Conservation (phyloP, 306 rosid species). For the Lithocarpus polystachyus region DNA sequence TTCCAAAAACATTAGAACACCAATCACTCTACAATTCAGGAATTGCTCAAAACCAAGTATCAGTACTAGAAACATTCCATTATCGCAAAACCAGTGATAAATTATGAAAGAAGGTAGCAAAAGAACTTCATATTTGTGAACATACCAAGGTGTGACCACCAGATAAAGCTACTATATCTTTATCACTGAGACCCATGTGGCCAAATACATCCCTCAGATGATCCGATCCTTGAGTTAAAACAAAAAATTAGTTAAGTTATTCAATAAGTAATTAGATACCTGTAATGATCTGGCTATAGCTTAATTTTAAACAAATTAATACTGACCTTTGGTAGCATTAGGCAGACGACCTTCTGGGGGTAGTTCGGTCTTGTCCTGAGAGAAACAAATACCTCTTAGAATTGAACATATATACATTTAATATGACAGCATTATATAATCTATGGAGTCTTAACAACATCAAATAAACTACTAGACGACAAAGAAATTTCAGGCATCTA, state of each 20-base stretch:
- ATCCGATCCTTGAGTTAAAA: slow-evolving; percentile 40
- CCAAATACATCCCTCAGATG: slow-evolving; percentile 65
- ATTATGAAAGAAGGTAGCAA: not conserved
- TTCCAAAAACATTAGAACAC: not conserved
- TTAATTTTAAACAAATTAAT: not conserved
- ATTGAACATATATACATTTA: not conserved
- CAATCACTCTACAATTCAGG: not conserved
- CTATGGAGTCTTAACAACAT: too few species aligned
- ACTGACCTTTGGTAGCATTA: slow-evolving; percentile 47
- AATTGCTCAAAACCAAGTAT: not conserved
- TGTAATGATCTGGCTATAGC: not conserved
- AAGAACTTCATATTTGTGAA: not conserved
- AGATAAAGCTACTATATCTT: slow-evolving; percentile 60
- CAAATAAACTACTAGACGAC: too few species aligned
- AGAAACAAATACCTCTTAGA: not conserved
- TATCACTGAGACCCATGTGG: slow-evolving; percentile 59
- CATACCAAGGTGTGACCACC: slow-evolving; percentile 74
- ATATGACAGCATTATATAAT: not conserved
- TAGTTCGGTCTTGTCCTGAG: slow-evolving; percentile 53
- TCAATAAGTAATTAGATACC: not conserved
- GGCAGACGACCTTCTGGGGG: slow-evolving; percentile 76
- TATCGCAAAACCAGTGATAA: not conserved
- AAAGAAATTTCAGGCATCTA: not conserved
- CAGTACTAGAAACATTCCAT: not conserved
- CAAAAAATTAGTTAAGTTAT: not conserved